Percentiles rank a stretch among this genome's conserved stretches.
Evolutionary conservation across 2,329 filamentous ascomycete species (phyloP).

Genomic region (Fusarium dlaminii): DNA sequence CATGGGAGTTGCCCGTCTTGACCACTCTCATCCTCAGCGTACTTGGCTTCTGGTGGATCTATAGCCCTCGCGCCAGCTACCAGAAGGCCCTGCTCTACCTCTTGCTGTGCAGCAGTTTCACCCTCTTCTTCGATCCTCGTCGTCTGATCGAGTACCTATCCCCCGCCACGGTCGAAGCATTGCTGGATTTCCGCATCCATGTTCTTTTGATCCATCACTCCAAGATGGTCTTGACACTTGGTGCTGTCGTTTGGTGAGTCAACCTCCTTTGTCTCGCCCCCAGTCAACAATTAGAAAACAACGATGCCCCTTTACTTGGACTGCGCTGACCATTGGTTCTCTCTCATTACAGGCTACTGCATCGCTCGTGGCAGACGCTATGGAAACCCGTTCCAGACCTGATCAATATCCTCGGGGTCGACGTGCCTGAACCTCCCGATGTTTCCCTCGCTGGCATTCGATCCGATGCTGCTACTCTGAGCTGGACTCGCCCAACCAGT

Average conservation of each 20-base stretch:
- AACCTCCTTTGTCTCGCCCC: background rate
- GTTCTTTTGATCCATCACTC: constrained; percentile 59
- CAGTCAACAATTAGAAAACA: background rate
- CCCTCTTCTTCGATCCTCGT: constrained; percentile 48
- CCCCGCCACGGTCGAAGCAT: constrained; percentile 43
- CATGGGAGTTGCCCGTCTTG: constrained; percentile 54
- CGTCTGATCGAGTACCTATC: constrained; percentile 44
- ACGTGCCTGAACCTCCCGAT: constrained; percentile 89
- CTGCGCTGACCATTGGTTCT: constrained; percentile 22
- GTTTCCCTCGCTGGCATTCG: constrained; percentile 92
- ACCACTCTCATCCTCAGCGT: constrained; percentile 52
- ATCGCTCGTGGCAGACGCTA: constrained; percentile 87
- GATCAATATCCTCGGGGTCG: constrained; percentile 89
- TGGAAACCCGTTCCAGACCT: constrained; percentile 91
- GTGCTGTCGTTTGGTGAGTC: constrained; percentile 64
- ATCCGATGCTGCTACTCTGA: constrained; percentile 85
- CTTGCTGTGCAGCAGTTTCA: constrained; percentile 46
- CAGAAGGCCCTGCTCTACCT: constrained; percentile 46
- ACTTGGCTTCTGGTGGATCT: constrained; percentile 51
- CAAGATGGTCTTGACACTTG: constrained; percentile 64
- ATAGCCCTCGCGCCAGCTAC: constrained; percentile 46
- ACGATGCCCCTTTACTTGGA: background rate
- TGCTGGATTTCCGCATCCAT: constrained; percentile 57
- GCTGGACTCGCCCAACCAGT: constrained; percentile 81
- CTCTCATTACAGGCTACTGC: constrained; percentile 71